Evolutionary conservation across 768 basidiomycete species (phyloP), one percentile per base, ranked within the genome.

Genomic region (Naganishia kalamii): DNA sequence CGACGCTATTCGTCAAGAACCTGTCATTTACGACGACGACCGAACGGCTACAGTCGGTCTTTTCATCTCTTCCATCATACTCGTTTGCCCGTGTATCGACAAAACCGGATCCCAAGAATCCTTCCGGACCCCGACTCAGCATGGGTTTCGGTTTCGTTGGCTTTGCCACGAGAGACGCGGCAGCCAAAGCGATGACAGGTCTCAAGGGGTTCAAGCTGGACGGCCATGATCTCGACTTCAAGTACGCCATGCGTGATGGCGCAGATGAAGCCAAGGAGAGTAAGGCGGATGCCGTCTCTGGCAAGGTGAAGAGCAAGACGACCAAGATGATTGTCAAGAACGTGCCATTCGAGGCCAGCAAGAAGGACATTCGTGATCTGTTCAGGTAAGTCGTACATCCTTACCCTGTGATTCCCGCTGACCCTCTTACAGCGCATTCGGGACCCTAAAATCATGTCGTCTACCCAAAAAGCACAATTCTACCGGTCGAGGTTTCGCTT

Each of bases 301-400:
- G 76, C 63, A 78, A 73, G 27, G 79, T 70, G 17, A 86, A 84
- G 80, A 84, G 83, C 54, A 83, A 83, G 65, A 88, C 88, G 68
- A 89, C 92, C 69, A 98, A 97, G 85, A 87, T 98, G 83, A 86
- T 98, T 57, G 91, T 98, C 70, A 98, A 97, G 85, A 99, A 99
- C 72, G 84, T 97, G 61, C 92, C 96, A 43, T 99, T 99, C 80
- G 96, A 99, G 78, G 90, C 88, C 48, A 88, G 88, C 46, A 90
- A 88, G 81, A 92, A 89, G 80, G 96, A 99, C 70, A 83, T 99
- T 27, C 82, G 88, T 62, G 88, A 89, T 67, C 78, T 98, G 37
- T 96, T 98, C 77, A 84, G 88, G 91, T 93, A 69, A 63, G 87
- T 83, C 19, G 25, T 25, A 13, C 11, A 23, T 19, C 1, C 4